phyloP scores from a whole-genome alignment of 2,329 filamentous ascomycete species.

The Apiospora koreana region DNA sequence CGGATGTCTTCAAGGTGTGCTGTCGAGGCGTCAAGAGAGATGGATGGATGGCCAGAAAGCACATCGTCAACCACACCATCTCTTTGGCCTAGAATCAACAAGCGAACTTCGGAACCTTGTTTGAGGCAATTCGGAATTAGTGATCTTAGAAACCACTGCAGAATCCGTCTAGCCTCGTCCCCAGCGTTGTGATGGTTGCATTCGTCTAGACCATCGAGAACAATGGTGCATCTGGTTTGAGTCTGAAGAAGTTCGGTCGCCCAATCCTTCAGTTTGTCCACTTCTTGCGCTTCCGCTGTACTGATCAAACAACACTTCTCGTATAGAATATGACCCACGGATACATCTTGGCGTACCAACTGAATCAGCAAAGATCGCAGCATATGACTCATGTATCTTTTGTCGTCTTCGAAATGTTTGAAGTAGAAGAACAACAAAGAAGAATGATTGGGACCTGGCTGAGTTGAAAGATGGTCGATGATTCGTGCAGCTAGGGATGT shows the following conservation, averaged over 20 bases:
- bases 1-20: neutral
- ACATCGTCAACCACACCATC: neutral
- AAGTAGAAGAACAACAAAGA: slow-evolving; percentile 18
- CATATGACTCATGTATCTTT: slow-evolving; percentile 14
- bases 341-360: neutral
- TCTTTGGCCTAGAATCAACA: neutral
- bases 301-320: neutral
- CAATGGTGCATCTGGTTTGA: neutral
- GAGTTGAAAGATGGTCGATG: neutral
- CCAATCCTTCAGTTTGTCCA: neutral
- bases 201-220: neutral
- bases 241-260: neutral
- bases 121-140: neutral
- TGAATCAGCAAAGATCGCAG: slow-evolving; percentile 12
- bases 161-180: neutral
- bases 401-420: slow-evolving; percentile 14
- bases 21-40: neutral
- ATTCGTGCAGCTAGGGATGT: neutral
- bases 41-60: neutral
- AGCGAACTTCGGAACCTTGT: neutral
- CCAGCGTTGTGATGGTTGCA: neutral
- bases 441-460: neutral
- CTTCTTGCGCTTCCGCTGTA: neutral
- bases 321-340: neutral
- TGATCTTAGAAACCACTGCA: neutral